Conservation (phyloP, 371 early-diverging fungal species). For the Actinomortierella ambigua region DNA sequence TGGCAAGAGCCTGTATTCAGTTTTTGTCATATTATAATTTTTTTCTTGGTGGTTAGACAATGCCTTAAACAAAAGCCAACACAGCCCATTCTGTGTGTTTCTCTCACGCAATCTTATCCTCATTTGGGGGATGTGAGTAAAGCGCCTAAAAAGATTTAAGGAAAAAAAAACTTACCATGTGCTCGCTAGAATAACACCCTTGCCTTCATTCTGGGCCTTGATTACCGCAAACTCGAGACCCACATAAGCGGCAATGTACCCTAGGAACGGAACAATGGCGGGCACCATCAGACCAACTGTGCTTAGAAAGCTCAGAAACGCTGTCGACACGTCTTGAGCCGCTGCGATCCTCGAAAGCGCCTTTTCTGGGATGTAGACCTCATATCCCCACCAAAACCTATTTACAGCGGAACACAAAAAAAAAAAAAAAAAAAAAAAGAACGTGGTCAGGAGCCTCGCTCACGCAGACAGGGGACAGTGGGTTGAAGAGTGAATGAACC, state of each 20-base stretch:
- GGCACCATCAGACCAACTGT: slow-evolving; percentile 41
- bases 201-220: slow-evolving; percentile 44
- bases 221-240: slow-evolving; percentile 42
- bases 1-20: slow-evolving; percentile 17
- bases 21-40: too few relatives aligned
- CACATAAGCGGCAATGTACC: slow-evolving; percentile 44
- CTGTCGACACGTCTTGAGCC: slow-evolving; percentile 41
- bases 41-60: too few relatives aligned
- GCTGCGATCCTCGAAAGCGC: slow-evolving; percentile 38
- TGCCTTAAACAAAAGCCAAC: too few relatives aligned
- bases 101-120: too few relatives aligned
- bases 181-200: slow-evolving; percentile 39
- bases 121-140: too few relatives aligned
- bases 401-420: slow-evolving; percentile 5
- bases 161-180: slow-evolving; percentile 16
- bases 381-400: slow-evolving; percentile 41
- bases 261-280: slow-evolving; percentile 39
- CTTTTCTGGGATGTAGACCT: slow-evolving; percentile 38
- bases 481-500: too few relatives aligned
- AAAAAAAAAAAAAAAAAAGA: too few relatives aligned
- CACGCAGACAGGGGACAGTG: too few relatives aligned
- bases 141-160: too few relatives aligned
- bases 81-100: too few relatives aligned
- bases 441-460: too few relatives aligned
- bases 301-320: slow-evolving; percentile 34